Conservation (phyloP, 129 eudicot species). For the Lactuca sativa region DNA sequence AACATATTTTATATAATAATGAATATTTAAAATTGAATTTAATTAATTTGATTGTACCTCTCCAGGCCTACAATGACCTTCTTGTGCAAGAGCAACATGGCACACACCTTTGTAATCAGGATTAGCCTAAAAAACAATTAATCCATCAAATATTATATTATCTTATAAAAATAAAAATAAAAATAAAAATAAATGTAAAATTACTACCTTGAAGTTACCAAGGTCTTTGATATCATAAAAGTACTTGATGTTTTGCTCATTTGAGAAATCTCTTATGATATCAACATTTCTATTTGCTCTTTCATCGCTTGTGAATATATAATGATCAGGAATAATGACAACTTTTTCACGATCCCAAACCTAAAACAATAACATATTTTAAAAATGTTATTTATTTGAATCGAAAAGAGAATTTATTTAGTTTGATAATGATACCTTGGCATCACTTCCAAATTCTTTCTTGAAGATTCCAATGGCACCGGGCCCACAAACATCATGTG, state of each 20-base stretch:
- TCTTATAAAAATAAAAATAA: not conserved
- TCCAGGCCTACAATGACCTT: constrained; percentile 99
- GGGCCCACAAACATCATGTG: constrained; percentile 97
- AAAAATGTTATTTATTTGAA: not conserved
- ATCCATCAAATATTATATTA: not conserved
- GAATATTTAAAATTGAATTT: not conserved
- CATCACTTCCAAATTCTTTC: constrained; percentile 85
- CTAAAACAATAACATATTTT: constrained; percentile 32
- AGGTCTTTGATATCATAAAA: constrained; percentile 93
- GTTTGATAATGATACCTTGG: constrained; percentile 50
- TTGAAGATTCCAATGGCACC: constrained; percentile 74
- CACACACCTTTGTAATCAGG: constrained; percentile 99
- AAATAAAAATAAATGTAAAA: not conserved
- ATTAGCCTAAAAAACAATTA: constrained; percentile 59
- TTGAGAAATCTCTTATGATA: constrained; percentile 80
- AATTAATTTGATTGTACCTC: constrained; percentile 47
- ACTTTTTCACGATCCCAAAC: constrained; percentile 98
- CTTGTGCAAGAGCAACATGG: constrained; percentile 99
- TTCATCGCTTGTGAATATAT: constrained; percentile 87
- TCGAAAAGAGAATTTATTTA: not conserved
- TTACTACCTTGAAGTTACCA: constrained; percentile 71
- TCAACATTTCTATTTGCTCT: constrained; percentile 93
- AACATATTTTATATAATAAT: too few species aligned
- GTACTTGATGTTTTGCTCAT: constrained; percentile 82
- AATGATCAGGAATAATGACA: constrained; percentile 93